Base-by-base conservation (phyloP, 148 eudicot genomes). In the Persicaria maculosa region DNA sequence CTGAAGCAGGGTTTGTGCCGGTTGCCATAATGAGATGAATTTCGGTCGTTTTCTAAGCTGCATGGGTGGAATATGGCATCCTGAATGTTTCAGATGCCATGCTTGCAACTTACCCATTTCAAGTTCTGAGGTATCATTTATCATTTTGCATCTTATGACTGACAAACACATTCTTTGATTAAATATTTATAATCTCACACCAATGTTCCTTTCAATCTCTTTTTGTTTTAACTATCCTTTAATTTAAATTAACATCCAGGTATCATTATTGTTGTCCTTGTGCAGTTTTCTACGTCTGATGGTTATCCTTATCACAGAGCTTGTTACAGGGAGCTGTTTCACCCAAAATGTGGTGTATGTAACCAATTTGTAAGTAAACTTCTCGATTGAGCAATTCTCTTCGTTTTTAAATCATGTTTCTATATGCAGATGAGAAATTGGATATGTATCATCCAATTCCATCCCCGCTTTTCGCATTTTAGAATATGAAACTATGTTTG, bases 31-130 rank as follows among this genome's bases (percentile, higher is more conserved):
- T 20, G 97, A 91, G 74, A 91, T 91, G 64, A 91, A 93, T 59
- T 83, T 85, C 73, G 97, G 93, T 72, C 82, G 90, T 71, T 89
- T 84, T 74, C 77, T 91, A 77, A 91, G 84, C 82, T 91, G 97
- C 81, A 91, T 89, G 91, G 86, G 89, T 77, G 89, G 84, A 75
- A 78, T 89, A 67, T 91, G 97, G 97, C 97, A 91, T 80, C 97
- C 93, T 48, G 93, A 91, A 72, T 91, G 97, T 82, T 91, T 91
- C 79, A 77, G 84, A 74, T 91, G 97, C 81, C 93, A 84, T 72
- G 89, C 85, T 48, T 91, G 97, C 77, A 82, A 84, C 79, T 83
- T 80, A 76, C 93, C 97, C 5, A 89, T 91, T 77, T 83, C 88
- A 64, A 93, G 85, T 76, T 84, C 87, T 78, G 93, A 89, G 93